Evolutionary conservation across 1,284 basidiomycete species (phyloP), one percentile per base, ranked within the genome.

Genomic region (Malassezia arunalokei): DNA sequence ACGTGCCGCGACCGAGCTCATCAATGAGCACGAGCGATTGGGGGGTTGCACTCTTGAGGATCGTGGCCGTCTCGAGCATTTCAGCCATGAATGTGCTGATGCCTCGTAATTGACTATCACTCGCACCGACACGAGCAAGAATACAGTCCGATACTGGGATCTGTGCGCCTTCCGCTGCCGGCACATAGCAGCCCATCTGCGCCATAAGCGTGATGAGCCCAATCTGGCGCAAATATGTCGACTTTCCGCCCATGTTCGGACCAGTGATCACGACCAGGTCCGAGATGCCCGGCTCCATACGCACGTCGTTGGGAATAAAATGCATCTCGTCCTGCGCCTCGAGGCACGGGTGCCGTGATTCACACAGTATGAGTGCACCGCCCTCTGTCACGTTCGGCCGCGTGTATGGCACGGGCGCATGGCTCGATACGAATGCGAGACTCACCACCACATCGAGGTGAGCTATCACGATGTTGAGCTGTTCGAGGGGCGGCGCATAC

Each of bases 31-130:
- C 86, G 39, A 99, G 77, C 1, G 90, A 95, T 74, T 98, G 83
- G 60, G 83, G 82, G 0, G 89, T 87, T 2, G 94, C 91, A 33
- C 87, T 70, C 66, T 86, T 81, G 42, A 98, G 79, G 65, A 99
- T 98, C 0, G 88, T 90, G 0, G 94, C 91, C 0, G 91, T 98
- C 74, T 92, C 88, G 9, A 92, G 78, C 94, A 98, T 99, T 76
- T 99, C 94, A 3, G 91, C 90, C 92, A 98, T 98, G 73, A 98
- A 99, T 0, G 94, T 99, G 29, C 88, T 94, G 3, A 98, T 87
- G 14, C 92, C 94, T 74, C 96, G 96, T 40, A 96, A 77, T 73
- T 96, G 91, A 73, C 86, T 91, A 72, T 98, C 94, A 0, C 94
- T 94, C 0, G 94, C 94, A 6, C 94, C 94, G 1, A 99, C 92